Evolutionary conservation across 2,329 filamentous ascomycete species (phyloP).

Genomic region (Verticillium zaregamsianum): DNA sequence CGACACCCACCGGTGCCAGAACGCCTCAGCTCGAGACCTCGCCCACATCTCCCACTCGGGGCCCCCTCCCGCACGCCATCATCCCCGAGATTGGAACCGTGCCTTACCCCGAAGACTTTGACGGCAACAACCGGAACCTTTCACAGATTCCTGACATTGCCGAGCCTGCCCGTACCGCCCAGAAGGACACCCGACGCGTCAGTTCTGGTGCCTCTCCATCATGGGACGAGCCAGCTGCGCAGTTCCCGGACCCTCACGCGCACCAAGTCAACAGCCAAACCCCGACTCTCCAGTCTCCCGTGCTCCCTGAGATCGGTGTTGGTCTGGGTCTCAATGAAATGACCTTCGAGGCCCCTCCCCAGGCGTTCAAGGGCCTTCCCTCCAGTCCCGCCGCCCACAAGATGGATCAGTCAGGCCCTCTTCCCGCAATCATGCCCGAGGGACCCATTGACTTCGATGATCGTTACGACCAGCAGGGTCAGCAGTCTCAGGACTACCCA

Average conservation of each 20-base stretch:
- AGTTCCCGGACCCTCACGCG: background rate
- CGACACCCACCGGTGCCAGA: conserved; percentile 21
- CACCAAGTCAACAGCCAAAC: background rate
- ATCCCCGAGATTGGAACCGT: conserved; percentile 35
- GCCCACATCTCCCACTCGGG: conserved; percentile 11
- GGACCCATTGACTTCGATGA: conserved; percentile 14
- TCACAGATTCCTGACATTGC: conserved; percentile 28
- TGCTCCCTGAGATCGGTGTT: conserved; percentile 11
- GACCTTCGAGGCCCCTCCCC: conserved; percentile 6
- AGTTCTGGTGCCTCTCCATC: conserved; percentile 8
- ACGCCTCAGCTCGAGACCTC: conserved; percentile 7
- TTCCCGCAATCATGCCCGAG: conserved; percentile 23
- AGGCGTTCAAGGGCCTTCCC: conserved; percentile 21
- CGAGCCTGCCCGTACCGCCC: conserved; percentile 30
- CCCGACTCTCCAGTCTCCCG: conserved; percentile 1
- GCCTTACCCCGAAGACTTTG: conserved; percentile 24
- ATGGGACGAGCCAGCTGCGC: conserved; percentile 6
- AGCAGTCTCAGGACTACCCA: conserved; percentile 11
- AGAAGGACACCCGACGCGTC: conserved; percentile 12
- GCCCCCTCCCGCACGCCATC: conserved; percentile 21
- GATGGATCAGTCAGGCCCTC: conserved; percentile 9
- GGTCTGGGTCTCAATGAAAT: conserved; percentile 14
- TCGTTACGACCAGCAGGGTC: conserved; percentile 10
- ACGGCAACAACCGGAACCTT: conserved; percentile 9
- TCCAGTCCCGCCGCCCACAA: background rate